A percentile compares a stretch with the other conserved stretches of the same genome.
Evolutionary conservation across 371 early-diverging fungal species (phyloP).

Genomic region (Mortierella sp.): DNA sequence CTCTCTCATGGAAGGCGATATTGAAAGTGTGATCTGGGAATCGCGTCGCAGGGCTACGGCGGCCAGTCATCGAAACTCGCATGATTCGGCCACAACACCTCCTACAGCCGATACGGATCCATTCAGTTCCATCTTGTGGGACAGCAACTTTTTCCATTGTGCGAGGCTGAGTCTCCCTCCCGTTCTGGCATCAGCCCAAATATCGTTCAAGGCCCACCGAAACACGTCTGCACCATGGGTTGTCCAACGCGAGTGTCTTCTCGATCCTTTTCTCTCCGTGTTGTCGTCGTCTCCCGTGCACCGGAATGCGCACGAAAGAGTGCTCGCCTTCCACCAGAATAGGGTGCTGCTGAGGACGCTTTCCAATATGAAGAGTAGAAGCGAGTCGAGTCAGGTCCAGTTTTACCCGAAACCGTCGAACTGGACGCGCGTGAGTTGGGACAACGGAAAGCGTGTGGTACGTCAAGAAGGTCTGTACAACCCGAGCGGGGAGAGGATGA

Average conservation of each 20-base stretch:
- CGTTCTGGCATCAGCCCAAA: conserved; percentile 16
- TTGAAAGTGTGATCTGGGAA: conserved; percentile 29
- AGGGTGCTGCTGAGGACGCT: conserved; percentile 17
- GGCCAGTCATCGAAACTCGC: background rate
- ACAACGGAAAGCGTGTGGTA: conserved; percentile 14
- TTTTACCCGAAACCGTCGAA: conserved; percentile 17
- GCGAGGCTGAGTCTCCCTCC: conserved; percentile 3
- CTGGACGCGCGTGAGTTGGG: conserved; percentile 24
- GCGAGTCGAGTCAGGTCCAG: conserved; percentile 9
- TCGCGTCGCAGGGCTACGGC: background rate
- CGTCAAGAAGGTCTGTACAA: background rate
- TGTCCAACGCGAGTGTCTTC: background rate
- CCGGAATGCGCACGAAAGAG: conserved; percentile 9
- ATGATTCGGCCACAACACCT: background rate
- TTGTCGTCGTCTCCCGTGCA: background rate
- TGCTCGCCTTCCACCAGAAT: conserved; percentile 32
- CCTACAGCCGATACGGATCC: background rate
- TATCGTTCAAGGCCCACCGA: conserved; percentile 35
- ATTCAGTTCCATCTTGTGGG: background rate
- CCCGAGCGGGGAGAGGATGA: background rate
- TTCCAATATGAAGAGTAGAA: conserved; percentile 2
- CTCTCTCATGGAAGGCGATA: conserved; percentile 3
- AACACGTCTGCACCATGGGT: conserved; percentile 37
- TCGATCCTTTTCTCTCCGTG: background rate
- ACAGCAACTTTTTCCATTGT: conserved; percentile 44